These are phyloP conservation scores for Meripilus lineatus DNA, from an alignment of 1,284 basidiomycete genomes.

Conservation along the genomic window DNA sequence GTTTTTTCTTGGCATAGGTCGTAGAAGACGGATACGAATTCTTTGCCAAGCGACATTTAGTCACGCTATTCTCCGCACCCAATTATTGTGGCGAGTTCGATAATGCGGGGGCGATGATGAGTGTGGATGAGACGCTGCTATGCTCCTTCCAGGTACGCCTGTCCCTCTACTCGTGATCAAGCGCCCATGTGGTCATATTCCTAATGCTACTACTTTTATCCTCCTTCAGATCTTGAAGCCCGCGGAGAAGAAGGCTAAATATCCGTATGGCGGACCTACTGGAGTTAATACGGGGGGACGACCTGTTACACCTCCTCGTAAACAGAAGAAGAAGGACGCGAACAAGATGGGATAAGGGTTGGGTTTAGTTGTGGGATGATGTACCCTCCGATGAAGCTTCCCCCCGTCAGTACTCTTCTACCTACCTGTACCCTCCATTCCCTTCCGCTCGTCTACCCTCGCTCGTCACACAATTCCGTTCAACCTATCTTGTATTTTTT, in stretches of 20 bases:
- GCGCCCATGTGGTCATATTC: not conserved
- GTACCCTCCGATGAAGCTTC: too few species aligned
- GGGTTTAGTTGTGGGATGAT: too few species aligned
- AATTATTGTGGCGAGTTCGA: constrained; percentile 99
- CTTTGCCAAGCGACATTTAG: constrained; percentile 96
- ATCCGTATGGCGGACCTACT: constrained; percentile 78
- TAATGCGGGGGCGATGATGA: constrained; percentile 99
- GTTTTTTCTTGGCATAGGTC: too few species aligned
- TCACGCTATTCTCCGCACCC: constrained; percentile 96
- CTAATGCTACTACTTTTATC: not conserved
- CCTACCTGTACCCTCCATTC: not conserved
- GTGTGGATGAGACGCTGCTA: constrained; percentile 94
- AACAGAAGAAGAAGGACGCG: constrained; percentile 80
- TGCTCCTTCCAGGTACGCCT: constrained; percentile 93
- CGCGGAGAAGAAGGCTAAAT: constrained; percentile 97
- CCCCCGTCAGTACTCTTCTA: not conserved
- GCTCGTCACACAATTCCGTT: too few species aligned
- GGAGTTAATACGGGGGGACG: constrained; percentile 71
- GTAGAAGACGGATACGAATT: constrained; percentile 99
- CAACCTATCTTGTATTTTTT: too few species aligned
- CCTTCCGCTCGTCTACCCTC: too few species aligned
- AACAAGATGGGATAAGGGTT: constrained; percentile 59
- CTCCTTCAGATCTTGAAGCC: constrained; percentile 87
- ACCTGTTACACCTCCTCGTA: constrained; percentile 77
- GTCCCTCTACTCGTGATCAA: not conserved